phyloP scores from a whole-genome alignment of 805 yeast genomes.

The Wickerhamiella australiensis region DNA sequence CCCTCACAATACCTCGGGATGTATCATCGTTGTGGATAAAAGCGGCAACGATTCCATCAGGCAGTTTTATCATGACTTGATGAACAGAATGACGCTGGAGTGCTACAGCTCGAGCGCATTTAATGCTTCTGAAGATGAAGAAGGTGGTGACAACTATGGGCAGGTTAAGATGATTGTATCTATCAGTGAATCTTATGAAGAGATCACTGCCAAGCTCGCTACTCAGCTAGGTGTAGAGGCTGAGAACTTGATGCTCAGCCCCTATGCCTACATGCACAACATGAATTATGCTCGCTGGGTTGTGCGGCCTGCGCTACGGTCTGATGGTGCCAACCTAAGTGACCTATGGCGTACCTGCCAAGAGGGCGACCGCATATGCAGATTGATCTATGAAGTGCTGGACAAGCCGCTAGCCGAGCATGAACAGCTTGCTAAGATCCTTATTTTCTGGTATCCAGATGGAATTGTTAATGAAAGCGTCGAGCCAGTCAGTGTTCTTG shows the following conservation, averaged over 20 bases:
- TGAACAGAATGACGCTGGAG: conserved; percentile 22
- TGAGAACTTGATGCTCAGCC: conserved; percentile 50
- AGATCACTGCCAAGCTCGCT: conserved; percentile 53
- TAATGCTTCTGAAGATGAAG: conserved; percentile 14
- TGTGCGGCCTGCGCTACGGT: conserved; percentile 1
- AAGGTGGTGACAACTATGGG: conserved; percentile 17
- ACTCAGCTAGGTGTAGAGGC: conserved; percentile 42
- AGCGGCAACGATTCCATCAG: not conserved
- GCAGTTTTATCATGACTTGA: conserved; percentile 28
- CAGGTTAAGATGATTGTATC: conserved; percentile 47
- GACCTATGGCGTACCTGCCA: conserved; percentile 11
- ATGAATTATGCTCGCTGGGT: conserved; percentile 1
- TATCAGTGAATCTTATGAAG: conserved; percentile 43
- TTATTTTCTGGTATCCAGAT: conserved; percentile 58
- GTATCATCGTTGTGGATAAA: not conserved
- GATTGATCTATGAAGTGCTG: conserved; percentile 62
- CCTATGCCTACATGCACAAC: conserved; percentile 20
- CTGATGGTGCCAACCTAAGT: conserved; percentile 15
- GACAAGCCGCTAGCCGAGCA: conserved; percentile 62
- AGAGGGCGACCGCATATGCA: conserved; percentile 15
- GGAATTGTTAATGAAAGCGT: conserved; percentile 31
- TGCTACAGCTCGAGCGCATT: conserved; percentile 11
- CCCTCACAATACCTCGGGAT: not conserved
- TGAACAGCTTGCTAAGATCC: conserved; percentile 60
- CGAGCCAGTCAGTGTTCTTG: not conserved